Evolutionary conservation across 1,284 basidiomycete genomes (phyloP).

Genomic region (Xerocomus minutiporus): DNA sequence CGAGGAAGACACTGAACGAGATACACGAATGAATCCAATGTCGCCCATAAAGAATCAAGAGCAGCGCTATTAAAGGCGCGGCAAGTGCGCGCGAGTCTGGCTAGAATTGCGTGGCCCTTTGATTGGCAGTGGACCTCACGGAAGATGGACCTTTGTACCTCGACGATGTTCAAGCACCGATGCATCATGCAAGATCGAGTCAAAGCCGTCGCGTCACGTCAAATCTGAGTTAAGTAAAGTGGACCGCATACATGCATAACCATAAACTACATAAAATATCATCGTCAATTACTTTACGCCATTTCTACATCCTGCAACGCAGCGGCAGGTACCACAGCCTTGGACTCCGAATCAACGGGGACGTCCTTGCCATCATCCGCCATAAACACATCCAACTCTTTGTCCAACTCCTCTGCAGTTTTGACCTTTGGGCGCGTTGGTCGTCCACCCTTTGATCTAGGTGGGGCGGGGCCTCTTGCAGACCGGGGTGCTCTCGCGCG

Average conservation of each 20-base stretch:
- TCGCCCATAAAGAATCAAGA: slow-evolving; percentile 26
- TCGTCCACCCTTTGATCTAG: slow-evolving; percentile 18
- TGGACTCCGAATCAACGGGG: slow-evolving; percentile 19
- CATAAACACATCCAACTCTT: slow-evolving; percentile 91
- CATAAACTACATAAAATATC: slow-evolving; percentile 24
- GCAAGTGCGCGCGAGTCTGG: slow-evolving; percentile 28
- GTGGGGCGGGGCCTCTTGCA: slow-evolving; percentile 4
- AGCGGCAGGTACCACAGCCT: slow-evolving; percentile 18
- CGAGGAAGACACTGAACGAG: slow-evolving; percentile 26
- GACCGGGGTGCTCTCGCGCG: slow-evolving; percentile 21
- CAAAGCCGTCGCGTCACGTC: not conserved
- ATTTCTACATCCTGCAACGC: slow-evolving; percentile 50
- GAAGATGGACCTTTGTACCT: slow-evolving; percentile 25
- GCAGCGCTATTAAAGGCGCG: slow-evolving; percentile 19
- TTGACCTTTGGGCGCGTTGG: slow-evolving; percentile 43
- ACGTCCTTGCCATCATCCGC: slow-evolving; percentile 45
- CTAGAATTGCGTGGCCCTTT: slow-evolving; percentile 11
- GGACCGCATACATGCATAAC: not conserved
- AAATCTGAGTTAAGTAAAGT: too few relatives aligned
- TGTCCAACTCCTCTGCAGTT: slow-evolving; percentile 83
- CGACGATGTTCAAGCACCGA: slow-evolving; percentile 23
- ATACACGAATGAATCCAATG: slow-evolving; percentile 17
- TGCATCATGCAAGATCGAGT: slow-evolving; percentile 16
- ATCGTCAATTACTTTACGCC: slow-evolving; percentile 30
- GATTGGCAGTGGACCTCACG: slow-evolving; percentile 6